phyloP scores from a whole-genome alignment of 2,329 filamentous ascomycete species.

The Scorias spongiosa region DNA sequence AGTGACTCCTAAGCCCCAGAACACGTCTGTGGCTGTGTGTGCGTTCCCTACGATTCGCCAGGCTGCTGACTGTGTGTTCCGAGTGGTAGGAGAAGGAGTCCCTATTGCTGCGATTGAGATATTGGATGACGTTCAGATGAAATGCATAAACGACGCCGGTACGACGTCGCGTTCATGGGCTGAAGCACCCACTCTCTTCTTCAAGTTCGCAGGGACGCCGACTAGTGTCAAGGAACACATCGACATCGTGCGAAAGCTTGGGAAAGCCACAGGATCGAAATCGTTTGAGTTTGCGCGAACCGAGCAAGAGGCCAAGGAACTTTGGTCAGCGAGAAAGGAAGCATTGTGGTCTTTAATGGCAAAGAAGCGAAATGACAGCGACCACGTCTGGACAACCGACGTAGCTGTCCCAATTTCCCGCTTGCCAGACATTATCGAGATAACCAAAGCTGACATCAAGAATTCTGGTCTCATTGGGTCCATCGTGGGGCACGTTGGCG shows the following conservation, averaged over 20 bases:
- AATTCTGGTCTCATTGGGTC: conserved; percentile 47
- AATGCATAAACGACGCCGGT: conserved; percentile 52
- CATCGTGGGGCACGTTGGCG: conserved; percentile 60
- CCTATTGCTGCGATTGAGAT: conserved; percentile 87
- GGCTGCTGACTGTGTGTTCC: conserved; percentile 65
- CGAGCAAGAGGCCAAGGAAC: conserved; percentile 48
- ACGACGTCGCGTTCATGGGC: conserved; percentile 50
- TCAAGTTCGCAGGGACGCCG: conserved; percentile 58
- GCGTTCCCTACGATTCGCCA: conserved; percentile 50
- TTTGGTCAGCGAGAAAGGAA: conserved; percentile 64
- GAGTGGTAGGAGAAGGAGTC: conserved; percentile 65
- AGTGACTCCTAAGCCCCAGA: conserved; percentile 65
- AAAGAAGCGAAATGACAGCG: conserved; percentile 41
- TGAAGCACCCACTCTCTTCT: conserved; percentile 56
- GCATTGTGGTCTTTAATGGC: conserved; percentile 60
- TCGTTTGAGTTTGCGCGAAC: conserved; percentile 55
- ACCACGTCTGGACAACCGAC: conserved; percentile 66
- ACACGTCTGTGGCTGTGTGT: conserved; percentile 62
- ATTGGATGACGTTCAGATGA: conserved; percentile 82
- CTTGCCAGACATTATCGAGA: conserved; percentile 60
- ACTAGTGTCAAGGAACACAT: conserved; percentile 66
- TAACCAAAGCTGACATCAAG: conserved; percentile 53
- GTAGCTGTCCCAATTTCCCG: conserved; percentile 62
- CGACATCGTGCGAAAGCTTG: conserved; percentile 45
- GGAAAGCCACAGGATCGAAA: conserved; percentile 44